These are phyloP conservation scores for Petunia axillaris DNA, from an alignment of 257 asterid genomes.

Conservation along the genomic window DNA sequence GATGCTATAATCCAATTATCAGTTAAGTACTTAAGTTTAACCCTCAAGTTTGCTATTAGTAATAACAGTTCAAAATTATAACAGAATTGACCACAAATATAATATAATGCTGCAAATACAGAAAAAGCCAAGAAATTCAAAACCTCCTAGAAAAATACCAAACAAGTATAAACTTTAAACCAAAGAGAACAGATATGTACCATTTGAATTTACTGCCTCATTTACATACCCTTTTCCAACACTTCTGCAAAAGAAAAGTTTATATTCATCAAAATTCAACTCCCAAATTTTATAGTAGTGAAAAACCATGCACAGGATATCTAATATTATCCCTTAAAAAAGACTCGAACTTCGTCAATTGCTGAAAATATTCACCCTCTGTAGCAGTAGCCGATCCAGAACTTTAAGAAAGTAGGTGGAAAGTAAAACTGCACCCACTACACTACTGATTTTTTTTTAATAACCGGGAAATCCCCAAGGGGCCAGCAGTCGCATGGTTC, in stretches of 20 bases:
- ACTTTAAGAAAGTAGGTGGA: background rate
- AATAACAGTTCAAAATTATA: background rate
- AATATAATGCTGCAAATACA: background rate
- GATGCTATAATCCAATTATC: too few species aligned
- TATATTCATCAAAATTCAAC: background rate
- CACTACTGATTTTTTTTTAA: too few species aligned
- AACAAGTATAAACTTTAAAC: background rate
- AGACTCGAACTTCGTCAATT: background rate
- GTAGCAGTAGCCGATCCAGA: background rate
- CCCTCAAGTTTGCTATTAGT: background rate
- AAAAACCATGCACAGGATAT: background rate
- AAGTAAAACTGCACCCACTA: background rate
- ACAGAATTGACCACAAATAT: background rate
- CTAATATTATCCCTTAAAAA: background rate
- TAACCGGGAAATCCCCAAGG: too few species aligned
- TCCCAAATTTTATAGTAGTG: background rate
- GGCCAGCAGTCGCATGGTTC: too few species aligned
- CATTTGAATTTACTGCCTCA: constrained; percentile 32
- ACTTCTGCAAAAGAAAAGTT: constrained; percentile 28
- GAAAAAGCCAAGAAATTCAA: background rate
- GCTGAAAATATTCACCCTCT: background rate
- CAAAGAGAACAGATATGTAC: constrained; percentile 23
- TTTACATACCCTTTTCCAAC: constrained; percentile 20
- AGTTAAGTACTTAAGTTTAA: too few species aligned
- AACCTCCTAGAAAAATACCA: background rate